Evolutionary conservation across 192 early-diverging fungal genomes (phyloP).

Genomic region (Coemansia sp.): DNA sequence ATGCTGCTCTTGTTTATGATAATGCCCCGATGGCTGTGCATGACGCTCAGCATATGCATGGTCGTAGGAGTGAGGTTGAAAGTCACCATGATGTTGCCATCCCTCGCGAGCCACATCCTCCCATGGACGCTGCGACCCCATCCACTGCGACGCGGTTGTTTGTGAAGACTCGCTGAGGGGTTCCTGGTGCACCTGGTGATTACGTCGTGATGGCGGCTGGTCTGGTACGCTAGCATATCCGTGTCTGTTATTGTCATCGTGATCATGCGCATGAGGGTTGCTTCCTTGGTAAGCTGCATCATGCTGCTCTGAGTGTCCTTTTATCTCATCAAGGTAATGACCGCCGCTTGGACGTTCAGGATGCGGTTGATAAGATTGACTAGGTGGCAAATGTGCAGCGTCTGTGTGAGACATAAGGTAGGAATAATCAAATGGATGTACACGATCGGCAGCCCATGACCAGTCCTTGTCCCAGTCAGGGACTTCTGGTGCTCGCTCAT

Average conservation of each 20-base stretch:
- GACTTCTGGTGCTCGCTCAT: conserved; percentile 25
- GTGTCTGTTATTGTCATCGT: not conserved
- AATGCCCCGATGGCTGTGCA: not conserved
- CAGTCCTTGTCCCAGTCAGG: conserved; percentile 57
- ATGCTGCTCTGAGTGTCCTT: too few species aligned
- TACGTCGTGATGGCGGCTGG: not conserved
- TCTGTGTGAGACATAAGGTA: conserved; percentile 33
- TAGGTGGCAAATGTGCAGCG: not conserved
- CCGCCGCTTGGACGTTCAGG: not conserved
- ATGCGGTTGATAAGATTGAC: not conserved
- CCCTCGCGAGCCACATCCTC: conserved; percentile 59
- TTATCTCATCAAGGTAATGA: not conserved
- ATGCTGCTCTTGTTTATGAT: conserved; percentile 8
- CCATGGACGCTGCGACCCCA: conserved; percentile 58
- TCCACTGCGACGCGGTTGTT: conserved; percentile 34
- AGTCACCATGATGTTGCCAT: conserved; percentile 54
- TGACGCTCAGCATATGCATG: conserved; percentile 55
- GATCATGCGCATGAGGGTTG: not conserved
- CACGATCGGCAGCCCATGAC: conserved; percentile 52
- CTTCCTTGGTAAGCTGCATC: too few species aligned
- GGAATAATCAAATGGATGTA: conserved; percentile 50
- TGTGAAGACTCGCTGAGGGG: not conserved
- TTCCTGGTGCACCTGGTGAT: not conserved
- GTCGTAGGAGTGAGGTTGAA: conserved; percentile 51
- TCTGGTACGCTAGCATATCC: not conserved